Evolutionary conservation across 129 eudicot species (phyloP).

Genomic region (Glebionis coronaria): DNA sequence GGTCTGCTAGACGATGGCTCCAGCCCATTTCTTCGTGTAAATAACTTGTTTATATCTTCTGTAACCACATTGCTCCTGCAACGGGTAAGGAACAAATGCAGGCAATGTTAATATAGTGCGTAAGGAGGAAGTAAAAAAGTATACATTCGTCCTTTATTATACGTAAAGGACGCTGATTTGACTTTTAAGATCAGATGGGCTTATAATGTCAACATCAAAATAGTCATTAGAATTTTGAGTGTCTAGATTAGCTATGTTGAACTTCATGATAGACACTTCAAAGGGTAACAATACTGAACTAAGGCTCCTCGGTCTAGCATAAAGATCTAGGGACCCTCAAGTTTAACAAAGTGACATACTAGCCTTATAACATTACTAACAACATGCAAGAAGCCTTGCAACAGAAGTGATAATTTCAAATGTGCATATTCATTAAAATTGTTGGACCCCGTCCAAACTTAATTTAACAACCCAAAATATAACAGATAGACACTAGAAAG

Average conservation of each 20-base stretch:
- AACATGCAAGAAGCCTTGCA: background rate
- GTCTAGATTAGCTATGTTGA: background rate
- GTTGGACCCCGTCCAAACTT: background rate
- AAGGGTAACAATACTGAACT: background rate
- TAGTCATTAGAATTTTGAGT: background rate
- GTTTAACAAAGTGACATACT: too few species aligned
- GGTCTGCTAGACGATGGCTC: conserved; percentile 40
- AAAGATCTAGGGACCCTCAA: too few species aligned
- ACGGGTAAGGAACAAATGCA: background rate
- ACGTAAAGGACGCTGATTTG: background rate
- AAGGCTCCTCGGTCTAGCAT: too few species aligned
- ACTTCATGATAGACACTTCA: background rate
- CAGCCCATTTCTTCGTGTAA: conserved; percentile 43
- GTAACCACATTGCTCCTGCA: conserved; percentile 96
- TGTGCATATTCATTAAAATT: background rate
- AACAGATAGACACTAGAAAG: background rate
- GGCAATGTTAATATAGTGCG: background rate
- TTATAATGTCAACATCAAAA: background rate
- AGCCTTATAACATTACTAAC: background rate
- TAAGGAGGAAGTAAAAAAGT: background rate
- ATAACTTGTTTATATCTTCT: conserved; percentile 89
- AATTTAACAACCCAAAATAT: background rate
- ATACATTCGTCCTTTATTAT: background rate
- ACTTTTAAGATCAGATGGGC: background rate
- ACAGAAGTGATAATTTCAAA: conserved; percentile 9